A percentile compares a stretch with the other conserved stretches of the same genome.
phyloP scores from a whole-genome alignment of 2,329 filamentous ascomycete genomes.

The Cladophialophora exuberans region DNA sequence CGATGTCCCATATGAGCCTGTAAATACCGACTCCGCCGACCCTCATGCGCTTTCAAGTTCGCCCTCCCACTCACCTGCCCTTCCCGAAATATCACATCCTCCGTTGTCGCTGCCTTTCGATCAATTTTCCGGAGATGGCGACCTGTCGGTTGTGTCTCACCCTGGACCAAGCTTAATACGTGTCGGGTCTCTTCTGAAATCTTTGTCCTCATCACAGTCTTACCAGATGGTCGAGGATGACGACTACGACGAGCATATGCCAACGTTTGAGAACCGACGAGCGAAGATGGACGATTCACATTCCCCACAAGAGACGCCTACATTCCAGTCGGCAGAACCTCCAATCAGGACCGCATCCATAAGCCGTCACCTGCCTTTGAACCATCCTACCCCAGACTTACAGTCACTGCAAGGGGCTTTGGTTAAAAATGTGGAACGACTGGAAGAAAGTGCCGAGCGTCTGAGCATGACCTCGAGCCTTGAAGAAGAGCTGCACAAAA shows the following conservation, averaged over 20 bases:
- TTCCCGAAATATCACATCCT: constrained; percentile 22
- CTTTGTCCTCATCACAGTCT: constrained; percentile 40
- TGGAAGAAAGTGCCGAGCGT: constrained; percentile 53
- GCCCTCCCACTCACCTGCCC: constrained; percentile 10
- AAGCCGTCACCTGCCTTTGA: constrained; percentile 47
- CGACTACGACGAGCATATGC: constrained; percentile 43
- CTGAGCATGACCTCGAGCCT: constrained; percentile 53
- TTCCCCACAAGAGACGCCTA: constrained; percentile 14
- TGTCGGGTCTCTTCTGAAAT: constrained; percentile 43
- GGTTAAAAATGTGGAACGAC: constrained; percentile 52
- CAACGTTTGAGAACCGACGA: constrained; percentile 15
- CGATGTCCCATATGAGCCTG: constrained; percentile 16
- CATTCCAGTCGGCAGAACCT: constrained; percentile 23
- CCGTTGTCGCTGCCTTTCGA: constrained; percentile 18
- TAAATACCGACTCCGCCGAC: constrained; percentile 1
- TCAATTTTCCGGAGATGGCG: constrained; percentile 17
- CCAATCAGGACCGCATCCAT: constrained; percentile 42
- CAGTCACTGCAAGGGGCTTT: constrained; percentile 56
- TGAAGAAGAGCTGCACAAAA: constrained; percentile 48
- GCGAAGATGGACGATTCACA: constrained; percentile 16
- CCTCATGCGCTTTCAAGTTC: constrained; percentile 7
- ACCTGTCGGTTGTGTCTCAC: constrained; percentile 10
- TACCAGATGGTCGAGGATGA: constrained; percentile 54
- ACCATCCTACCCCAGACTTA: constrained; percentile 53
- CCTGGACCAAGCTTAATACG: constrained; percentile 4